Evolutionary conservation across 2,329 filamentous ascomycete species (phyloP), one percentile per base, ranked within the genome.

Genomic region (Emergomyces africanus): DNA sequence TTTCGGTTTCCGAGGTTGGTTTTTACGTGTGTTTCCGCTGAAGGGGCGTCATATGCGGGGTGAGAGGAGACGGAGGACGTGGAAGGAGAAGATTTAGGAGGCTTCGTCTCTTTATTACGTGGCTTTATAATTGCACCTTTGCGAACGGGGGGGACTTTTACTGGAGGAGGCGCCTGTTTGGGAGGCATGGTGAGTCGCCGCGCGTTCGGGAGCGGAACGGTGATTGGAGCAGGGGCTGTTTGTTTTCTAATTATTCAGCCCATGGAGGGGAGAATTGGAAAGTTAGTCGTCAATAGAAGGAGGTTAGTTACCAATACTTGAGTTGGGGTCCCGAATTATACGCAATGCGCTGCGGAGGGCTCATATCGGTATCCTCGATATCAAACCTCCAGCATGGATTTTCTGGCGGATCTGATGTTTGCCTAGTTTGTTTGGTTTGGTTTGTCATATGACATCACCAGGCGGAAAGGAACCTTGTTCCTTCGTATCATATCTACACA

Each of bases 341-440:
- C n/a, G 18, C n/a, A 54, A 39, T 54, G 33, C 18, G 49, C 49
- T 15, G 49, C 28, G 6, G 25, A 33, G 25, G 15, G 6, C 12
- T 28, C 50, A n/a, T 4, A 8, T 20, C 14, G 15, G 20, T 4
- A n/a, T n/a, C 41, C 20, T 41, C 10, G 14, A 41, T 25, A 54
- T 41, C 33, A 12, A n/a, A n/a, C n/a, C n/a, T n/a, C n/a, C n/a
- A n/a, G n/a, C n/a, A n/a, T n/a, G n/a, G n/a, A n/a, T n/a, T n/a
- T n/a, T n/a, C n/a, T n/a, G n/a, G n/a, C n/a, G n/a, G n/a, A n/a
- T n/a, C n/a, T 30, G 30, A 28, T 41, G 63, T 65, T 63, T 66
- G 64, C 63, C 59, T 37, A 20, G 57, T 59, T 59, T 58, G 57
- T 46, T 42, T 5, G 33, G 57, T 42, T 58, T 42, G 56, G 28